These are phyloP conservation scores for Mortierella sp. DNA, from an alignment of 371 early-diverging fungal species.

Conservation along the genomic window DNA sequence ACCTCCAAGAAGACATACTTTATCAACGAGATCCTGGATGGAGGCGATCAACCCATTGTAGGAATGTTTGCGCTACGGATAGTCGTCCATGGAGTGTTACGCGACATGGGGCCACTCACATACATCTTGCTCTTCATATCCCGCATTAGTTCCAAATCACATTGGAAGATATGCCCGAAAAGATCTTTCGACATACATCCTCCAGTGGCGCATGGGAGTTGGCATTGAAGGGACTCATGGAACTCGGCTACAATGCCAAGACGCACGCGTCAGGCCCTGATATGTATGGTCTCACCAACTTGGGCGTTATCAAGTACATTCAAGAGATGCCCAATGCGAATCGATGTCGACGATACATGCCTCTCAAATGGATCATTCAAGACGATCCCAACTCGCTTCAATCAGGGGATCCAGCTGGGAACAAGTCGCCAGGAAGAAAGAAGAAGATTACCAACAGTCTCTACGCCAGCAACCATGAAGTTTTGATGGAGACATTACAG, in stretches of 20 bases:
- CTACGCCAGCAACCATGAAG: constrained; percentile 49
- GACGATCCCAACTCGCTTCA: constrained; percentile 18
- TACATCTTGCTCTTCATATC: no score
- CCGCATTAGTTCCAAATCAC: constrained; percentile 63
- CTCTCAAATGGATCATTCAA: constrained; percentile 47
- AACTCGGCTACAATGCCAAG: constrained; percentile 57
- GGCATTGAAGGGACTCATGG: constrained; percentile 55
- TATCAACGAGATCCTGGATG: constrained; percentile 60
- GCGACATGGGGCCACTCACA: no score
- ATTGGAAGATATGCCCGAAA: constrained; percentile 57
- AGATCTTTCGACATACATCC: constrained; percentile 56
- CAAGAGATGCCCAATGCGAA: constrained; percentile 56
- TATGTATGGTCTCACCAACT: constrained; percentile 57
- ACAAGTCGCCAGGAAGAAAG: constrained; percentile 39
- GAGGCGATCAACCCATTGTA: constrained; percentile 58
- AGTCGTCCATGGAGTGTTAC: no score
- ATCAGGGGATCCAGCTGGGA: constrained; percentile 19
- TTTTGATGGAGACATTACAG: constrained; percentile 31
- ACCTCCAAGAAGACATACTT: constrained; percentile 56
- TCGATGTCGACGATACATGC: constrained; percentile 51
- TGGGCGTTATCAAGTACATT: constrained; percentile 59
- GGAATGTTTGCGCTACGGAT: constrained; percentile 6
- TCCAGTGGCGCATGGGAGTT: constrained; percentile 62
- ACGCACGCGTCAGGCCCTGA: constrained; percentile 61
- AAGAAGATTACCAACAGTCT: constrained; percentile 49